Base-by-base conservation (phyloP, 768 basidiomycete species). In the Leccinum uliginosum region DNA sequence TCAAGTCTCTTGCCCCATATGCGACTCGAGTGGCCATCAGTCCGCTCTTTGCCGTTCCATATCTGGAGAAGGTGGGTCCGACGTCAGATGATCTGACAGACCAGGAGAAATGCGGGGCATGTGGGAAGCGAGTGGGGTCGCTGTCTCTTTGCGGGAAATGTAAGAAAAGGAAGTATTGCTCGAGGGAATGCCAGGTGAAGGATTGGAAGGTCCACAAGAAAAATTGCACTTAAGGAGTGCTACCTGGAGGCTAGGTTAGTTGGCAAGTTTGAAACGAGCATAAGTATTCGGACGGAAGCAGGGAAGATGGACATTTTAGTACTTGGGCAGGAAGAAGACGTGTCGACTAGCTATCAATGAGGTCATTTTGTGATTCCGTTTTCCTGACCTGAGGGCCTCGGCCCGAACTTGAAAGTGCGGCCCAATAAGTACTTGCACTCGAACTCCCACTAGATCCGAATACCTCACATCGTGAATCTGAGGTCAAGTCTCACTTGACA, bases 41-140 rank as follows among this genome's bases (percentile, higher is more conserved):
- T 2, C 84, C 82, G 0, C 66, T 86, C 11, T 85, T 84, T 51
- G 74, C 79, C 0, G 75, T 79, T 15, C 73, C 81, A 6, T 82
- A 78, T 62, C 53, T 82, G 59, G 80, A 83, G 58, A 64, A 64
- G 14, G 62, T 79, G 19, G 70, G 66, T 2, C 53, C 58, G 14
- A 1, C 12, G n/a, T 34, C 7, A 29, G 35, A 53, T 4, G 45
- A 5, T 1, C 35, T 26, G 5, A 40, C n/a, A 7, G 46, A 48
- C 12, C 23, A 32, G 38, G 50, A 21, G 15, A n/a, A 34, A 53
- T 72, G 71, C n/a, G 54, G 17, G 15, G 50, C 61, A 3, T 71
- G 70, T 3, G 57, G 62, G 38, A 64, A 66, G 50, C 59, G 57
- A 54, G 61, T 35, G 11, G 59, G 52, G 29, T 56, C 58, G 6